phyloP scores from a whole-genome alignment of 2,329 filamentous ascomycete species.

The Aspergillus sojae region DNA sequence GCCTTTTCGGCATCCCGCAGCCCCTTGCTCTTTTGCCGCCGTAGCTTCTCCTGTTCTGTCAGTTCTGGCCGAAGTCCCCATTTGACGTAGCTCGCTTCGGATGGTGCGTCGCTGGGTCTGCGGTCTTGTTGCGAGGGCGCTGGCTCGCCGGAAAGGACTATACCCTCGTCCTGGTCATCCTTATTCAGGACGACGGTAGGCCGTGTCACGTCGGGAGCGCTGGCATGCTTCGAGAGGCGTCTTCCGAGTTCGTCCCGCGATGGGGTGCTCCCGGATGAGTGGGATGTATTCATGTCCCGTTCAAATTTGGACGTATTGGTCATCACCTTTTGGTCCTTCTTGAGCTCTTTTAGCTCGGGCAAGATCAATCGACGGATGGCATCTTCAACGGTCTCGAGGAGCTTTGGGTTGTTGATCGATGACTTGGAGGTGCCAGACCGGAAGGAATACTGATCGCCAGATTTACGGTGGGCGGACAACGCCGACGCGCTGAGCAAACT shows the following conservation, averaged over 20 bases:
- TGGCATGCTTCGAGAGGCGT: conserved; percentile 62
- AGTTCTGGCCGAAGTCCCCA: conserved; percentile 52
- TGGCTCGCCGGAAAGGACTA: conserved; percentile 57
- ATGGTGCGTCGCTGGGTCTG: conserved; percentile 51
- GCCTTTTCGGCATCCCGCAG: conserved; percentile 59
- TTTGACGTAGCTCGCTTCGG: conserved; percentile 49
- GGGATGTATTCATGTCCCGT: conserved; percentile 63
- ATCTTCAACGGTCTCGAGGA: conserved; percentile 90
- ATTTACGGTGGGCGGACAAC: conserved; percentile 56
- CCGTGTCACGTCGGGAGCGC: conserved; percentile 62
- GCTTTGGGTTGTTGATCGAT: conserved; percentile 87
- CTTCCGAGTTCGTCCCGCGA: conserved; percentile 59
- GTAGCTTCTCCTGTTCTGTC: conserved; percentile 54
- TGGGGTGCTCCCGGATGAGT: conserved; percentile 58
- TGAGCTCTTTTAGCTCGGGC: conserved; percentile 87
- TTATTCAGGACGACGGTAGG: conserved; percentile 64
- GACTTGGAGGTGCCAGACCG: conserved; percentile 64
- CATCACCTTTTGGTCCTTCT: conserved; percentile 82
- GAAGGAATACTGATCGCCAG: conserved; percentile 61
- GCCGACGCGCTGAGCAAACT: conserved; percentile 63
- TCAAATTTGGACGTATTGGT: conserved; percentile 71
- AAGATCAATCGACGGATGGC: conserved; percentile 87
- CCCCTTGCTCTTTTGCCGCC: conserved; percentile 58
- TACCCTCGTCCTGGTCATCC: conserved; percentile 60
- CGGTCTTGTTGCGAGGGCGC: conserved; percentile 57